phyloP scores from a whole-genome alignment of 192 early-diverging fungal species.

The Entomortierella chlamydospora region DNA sequence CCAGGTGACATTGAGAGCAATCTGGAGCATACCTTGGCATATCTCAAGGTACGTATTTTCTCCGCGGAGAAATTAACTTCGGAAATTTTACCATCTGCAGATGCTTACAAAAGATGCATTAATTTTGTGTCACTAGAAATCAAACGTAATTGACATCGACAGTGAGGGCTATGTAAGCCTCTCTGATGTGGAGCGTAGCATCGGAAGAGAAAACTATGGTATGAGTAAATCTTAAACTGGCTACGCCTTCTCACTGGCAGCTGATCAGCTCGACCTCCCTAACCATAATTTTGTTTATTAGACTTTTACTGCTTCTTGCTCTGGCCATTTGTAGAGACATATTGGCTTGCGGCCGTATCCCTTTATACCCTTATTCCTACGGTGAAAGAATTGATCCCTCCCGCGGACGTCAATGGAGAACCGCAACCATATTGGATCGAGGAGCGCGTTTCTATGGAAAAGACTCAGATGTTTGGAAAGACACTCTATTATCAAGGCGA shows the following conservation, averaged over 20 bases:
- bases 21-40: constrained; percentile 67
- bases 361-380: constrained; percentile 50
- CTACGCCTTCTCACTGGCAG: too few species aligned
- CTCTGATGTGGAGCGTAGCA: constrained; percentile 61
- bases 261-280: too few species aligned
- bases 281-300: constrained; percentile 33
- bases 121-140: constrained; percentile 29
- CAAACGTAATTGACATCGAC: constrained; percentile 61
- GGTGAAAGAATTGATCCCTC: neutral
- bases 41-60: constrained; percentile 57
- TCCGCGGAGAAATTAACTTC: neutral
- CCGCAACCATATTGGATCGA: constrained; percentile 73
- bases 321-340: constrained; percentile 92
- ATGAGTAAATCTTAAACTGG: constrained; percentile 3
- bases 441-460: constrained; percentile 74
- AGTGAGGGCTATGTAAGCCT: constrained; percentile 62
- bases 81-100: neutral
- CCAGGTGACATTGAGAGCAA: constrained; percentile 78
- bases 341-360: constrained; percentile 81
- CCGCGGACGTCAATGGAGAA: constrained; percentile 36
- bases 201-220: constrained; percentile 74
- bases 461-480: constrained; percentile 81
- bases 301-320: constrained; percentile 87
- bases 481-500: constrained; percentile 88
- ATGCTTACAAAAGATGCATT: neutral